Evolutionary conservation across 2,329 filamentous ascomycete species (phyloP).

Genomic region (Fusarium neocosmosporiellum): DNA sequence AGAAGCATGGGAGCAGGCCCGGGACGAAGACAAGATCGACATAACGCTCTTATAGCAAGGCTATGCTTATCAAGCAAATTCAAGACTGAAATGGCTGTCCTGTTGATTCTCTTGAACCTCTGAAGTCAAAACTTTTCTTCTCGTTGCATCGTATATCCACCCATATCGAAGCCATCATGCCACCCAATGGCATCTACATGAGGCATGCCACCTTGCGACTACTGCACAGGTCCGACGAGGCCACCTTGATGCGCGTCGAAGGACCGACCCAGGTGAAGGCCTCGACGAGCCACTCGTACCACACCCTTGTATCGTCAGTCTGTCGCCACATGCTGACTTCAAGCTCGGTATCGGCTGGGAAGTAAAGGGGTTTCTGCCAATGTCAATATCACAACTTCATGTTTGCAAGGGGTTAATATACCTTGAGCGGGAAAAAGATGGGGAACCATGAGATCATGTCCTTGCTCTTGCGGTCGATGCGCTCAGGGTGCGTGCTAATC

Average conservation of each 20-base stretch:
- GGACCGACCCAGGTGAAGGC: conserved; percentile 75
- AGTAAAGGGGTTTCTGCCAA: conserved; percentile 80
- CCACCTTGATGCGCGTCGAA: conserved; percentile 73
- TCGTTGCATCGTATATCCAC: conserved; percentile 23
- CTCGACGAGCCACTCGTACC: conserved; percentile 99
- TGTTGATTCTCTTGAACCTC: not conserved
- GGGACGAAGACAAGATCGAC: not conserved
- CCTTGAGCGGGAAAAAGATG: conserved; percentile 96
- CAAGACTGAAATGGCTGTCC: not conserved
- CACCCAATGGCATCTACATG: conserved; percentile 63
- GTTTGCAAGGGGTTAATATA: conserved; percentile 53
- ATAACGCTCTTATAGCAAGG: not conserved
- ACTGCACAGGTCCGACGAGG: conserved; percentile 73
- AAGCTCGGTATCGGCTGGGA: conserved; percentile 85
- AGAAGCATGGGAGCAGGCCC: not conserved
- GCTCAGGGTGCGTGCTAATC: conserved; percentile 91
- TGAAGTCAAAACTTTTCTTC: conserved; percentile 27
- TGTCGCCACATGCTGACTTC: conserved; percentile 96
- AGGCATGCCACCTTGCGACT: conserved; percentile 77
- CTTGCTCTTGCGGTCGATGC: conserved; percentile 91
- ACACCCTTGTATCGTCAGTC: conserved; percentile 94
- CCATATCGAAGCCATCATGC: not conserved
- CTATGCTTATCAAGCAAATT: not conserved
- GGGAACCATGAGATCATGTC: conserved; percentile 99
- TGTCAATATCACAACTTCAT: not conserved